Evolutionary conservation across 768 basidiomycete genomes (phyloP).

Genomic region (Lentinula lateritia): DNA sequence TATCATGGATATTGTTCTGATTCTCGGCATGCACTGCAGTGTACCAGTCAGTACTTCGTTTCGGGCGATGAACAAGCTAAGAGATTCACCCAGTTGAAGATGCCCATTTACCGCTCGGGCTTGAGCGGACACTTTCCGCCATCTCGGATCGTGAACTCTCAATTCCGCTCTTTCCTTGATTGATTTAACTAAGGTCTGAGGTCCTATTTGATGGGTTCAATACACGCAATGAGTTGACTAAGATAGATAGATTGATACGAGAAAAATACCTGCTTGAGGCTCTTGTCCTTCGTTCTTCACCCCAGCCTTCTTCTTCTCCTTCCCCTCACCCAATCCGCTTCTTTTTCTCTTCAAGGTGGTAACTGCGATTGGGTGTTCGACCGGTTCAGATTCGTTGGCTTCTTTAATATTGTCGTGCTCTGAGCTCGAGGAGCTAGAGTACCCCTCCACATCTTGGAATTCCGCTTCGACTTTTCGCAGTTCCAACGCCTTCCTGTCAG

Average conservation of each 20-base stretch:
- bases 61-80: not conserved
- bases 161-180: not conserved
- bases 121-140: not conserved
- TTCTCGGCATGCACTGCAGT: slow-evolving; percentile 57
- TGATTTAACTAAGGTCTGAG: not conserved
- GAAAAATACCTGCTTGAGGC: not conserved
- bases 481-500: not conserved
- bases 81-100: slow-evolving; percentile 51
- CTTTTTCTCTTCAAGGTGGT: not conserved
- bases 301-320: not conserved
- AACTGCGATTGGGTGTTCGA: not conserved
- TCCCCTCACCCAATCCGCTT: not conserved
- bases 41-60: not conserved
- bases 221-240: too few relatives aligned
- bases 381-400: not conserved
- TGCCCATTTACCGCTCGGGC: slow-evolving; percentile 45
- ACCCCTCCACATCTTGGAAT: not conserved
- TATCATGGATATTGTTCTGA: slow-evolving; percentile 61
- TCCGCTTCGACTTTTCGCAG: too few relatives aligned
- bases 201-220: not conserved
- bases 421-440: too few relatives aligned
- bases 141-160: not conserved
- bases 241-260: not conserved
- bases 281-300: not conserved
- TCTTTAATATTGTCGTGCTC: too few relatives aligned